These are phyloP conservation scores for Apiotrichum mycotoxinovorans DNA, from an alignment of 1,284 basidiomycete species.

Conservation along the genomic window DNA sequence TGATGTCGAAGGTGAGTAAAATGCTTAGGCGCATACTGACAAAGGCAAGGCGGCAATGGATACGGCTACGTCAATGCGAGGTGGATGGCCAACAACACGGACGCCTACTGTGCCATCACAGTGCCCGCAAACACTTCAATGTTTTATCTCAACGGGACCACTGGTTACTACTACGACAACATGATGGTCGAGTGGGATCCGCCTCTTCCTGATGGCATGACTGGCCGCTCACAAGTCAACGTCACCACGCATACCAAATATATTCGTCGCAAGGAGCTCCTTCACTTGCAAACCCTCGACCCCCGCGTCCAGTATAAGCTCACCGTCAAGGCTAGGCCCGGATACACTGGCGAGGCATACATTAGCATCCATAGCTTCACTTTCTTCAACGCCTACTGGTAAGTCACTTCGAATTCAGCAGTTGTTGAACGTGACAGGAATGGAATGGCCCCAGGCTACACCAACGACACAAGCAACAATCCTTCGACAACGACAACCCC, in stretches of 20 bases:
- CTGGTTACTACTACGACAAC: neutral
- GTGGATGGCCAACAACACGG: neutral
- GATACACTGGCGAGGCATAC: too few relatives aligned
- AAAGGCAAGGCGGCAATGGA: too few relatives aligned
- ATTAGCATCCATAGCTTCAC: neutral
- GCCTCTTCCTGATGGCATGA: neutral
- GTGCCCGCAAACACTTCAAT: neutral
- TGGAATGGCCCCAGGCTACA: neutral
- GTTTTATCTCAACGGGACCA: neutral
- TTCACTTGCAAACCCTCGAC: neutral
- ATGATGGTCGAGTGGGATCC: neutral
- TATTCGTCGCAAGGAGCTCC: neutral
- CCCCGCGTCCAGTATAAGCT: neutral
- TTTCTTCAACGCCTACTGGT: too few relatives aligned
- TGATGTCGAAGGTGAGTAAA: too few relatives aligned
- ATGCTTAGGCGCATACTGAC: too few relatives aligned
- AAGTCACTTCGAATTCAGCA: neutral
- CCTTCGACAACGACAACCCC: neutral
- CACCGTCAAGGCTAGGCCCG: neutral
- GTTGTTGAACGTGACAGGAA: neutral
- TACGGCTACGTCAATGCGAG: neutral
- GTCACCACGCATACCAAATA: neutral
- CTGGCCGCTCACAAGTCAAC: neutral
- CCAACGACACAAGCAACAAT: too few relatives aligned
- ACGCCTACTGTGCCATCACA: neutral